phyloP scores from a whole-genome alignment of 2,329 filamentous ascomycete genomes.

The Pestalotiopsis fici region DNA sequence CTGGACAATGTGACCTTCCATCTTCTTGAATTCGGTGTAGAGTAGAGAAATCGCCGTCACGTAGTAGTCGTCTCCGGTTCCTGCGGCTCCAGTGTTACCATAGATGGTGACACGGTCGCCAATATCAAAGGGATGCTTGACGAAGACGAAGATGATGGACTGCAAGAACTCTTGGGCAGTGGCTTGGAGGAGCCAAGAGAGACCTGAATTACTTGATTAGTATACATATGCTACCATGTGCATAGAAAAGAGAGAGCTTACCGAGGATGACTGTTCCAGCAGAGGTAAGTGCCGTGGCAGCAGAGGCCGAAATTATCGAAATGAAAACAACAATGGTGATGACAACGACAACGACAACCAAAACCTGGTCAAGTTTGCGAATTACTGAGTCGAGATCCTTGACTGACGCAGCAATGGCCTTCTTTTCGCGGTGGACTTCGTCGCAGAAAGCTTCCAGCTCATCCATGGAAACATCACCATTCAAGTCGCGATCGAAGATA shows the following conservation, averaged over 20 bases:
- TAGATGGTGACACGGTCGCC: constrained; percentile 92
- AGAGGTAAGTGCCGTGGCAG: constrained; percentile 87
- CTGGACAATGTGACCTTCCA: constrained; percentile 95
- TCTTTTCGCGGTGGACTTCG: constrained; percentile 91
- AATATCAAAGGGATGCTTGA: constrained; percentile 97
- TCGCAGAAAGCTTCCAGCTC: constrained; percentile 92
- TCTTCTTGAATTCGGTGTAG: constrained; percentile 98
- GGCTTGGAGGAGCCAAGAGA: constrained; percentile 90
- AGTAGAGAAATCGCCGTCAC: constrained; percentile 91
- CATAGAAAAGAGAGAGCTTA: neutral
- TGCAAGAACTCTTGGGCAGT: constrained; percentile 95
- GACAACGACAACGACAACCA: constrained; percentile 82
- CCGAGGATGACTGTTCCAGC: constrained; percentile 83
- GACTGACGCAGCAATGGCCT: constrained; percentile 89
- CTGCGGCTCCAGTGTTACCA: constrained; percentile 78
- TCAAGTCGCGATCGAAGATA: constrained; percentile 96
- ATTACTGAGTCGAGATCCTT: constrained; percentile 96
- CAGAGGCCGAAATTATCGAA: constrained; percentile 84
- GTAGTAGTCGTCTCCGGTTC: constrained; percentile 90
- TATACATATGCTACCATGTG: neutral
- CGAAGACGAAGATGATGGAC: constrained; percentile 92
- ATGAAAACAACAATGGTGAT: constrained; percentile 85
- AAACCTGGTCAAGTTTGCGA: constrained; percentile 83
- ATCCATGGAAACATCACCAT: constrained; percentile 94
- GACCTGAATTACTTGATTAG: constrained; percentile 34